Conservation (phyloP, 2,329 filamentous ascomycete genomes). For the Phymatotrichopsis omnivora region DNA sequence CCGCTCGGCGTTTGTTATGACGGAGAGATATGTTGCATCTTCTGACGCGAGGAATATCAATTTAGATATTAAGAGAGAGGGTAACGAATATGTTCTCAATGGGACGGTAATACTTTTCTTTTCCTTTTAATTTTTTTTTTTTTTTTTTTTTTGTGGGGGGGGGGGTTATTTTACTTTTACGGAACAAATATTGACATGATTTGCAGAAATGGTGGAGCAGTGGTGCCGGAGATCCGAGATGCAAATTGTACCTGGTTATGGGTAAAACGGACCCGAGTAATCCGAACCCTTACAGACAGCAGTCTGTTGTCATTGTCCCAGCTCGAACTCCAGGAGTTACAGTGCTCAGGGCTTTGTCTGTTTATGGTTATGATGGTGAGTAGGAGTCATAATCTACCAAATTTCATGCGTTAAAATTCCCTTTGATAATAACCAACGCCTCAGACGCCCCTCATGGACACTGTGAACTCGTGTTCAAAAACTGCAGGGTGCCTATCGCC, state of each 20-base stretch:
- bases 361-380: constrained; percentile 73
- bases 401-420: background rate
- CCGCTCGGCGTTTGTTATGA: constrained; percentile 87
- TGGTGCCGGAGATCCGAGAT: constrained; percentile 84
- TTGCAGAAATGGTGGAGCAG: constrained; percentile 96
- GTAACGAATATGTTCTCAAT: constrained; percentile 82
- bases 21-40: constrained; percentile 77
- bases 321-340: constrained; percentile 71
- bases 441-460: constrained; percentile 91
- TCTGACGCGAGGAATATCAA: constrained; percentile 91
- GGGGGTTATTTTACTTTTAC: constrained; percentile 9
- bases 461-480: constrained; percentile 78
- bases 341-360: constrained; percentile 85
- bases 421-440: constrained; percentile 6
- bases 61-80: constrained; percentile 70
- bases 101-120: constrained; percentile 53
- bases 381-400: no score
- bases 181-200: background rate
- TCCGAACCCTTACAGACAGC: constrained; percentile 71
- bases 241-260: constrained; percentile 92
- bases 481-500: constrained; percentile 74
- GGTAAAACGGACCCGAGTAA: constrained; percentile 76
- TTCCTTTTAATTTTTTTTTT: constrained; percentile 27
- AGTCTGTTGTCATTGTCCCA: constrained; percentile 86
- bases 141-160: no score